Percentiles rank a stretch among this genome's conserved stretches.
These are phyloP conservation scores for Anthracocystis setariae DNA, from an alignment of 1,284 basidiomycete genomes.

Conservation along the genomic window DNA sequence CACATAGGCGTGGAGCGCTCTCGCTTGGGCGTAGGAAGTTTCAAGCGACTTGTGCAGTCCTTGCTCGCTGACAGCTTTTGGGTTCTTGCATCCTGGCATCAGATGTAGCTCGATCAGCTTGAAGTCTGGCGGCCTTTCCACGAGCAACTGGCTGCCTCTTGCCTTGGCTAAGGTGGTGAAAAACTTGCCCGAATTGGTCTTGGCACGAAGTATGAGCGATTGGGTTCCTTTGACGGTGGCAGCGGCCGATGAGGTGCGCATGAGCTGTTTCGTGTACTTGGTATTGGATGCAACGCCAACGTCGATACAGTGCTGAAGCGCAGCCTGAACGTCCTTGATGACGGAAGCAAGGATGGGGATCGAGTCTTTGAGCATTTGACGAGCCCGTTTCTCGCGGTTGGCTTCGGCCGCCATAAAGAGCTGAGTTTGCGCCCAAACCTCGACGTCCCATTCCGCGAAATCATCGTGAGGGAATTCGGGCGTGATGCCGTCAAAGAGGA, in stretches of 20 bases:
- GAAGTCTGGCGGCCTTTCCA: constrained; percentile 42
- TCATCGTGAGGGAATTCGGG: constrained; percentile 43
- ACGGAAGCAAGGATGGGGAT: constrained; percentile 21
- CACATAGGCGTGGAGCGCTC: constrained; percentile 38
- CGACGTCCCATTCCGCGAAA: constrained; percentile 41
- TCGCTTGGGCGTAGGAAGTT: constrained; percentile 51
- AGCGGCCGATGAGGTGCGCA: constrained; percentile 16
- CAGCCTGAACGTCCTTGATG: constrained; percentile 42
- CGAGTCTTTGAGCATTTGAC: constrained; percentile 40
- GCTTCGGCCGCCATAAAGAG: constrained; percentile 47
- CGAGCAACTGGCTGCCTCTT: constrained; percentile 48
- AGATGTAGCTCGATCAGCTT: constrained; percentile 52
- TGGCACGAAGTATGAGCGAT: constrained; percentile 48
- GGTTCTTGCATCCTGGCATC: constrained; percentile 48
- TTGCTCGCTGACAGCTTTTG: constrained; percentile 38
- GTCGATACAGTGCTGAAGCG: constrained; percentile 50
- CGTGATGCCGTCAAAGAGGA: constrained; percentile 36
- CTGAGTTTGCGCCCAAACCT: constrained; percentile 30
- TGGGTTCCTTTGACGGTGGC: constrained; percentile 33
- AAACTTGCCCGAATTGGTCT: constrained; percentile 54
- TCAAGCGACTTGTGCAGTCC: constrained; percentile 55
- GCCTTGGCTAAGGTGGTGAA: constrained; percentile 54
- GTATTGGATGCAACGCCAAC: constrained; percentile 49
- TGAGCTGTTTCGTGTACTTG: constrained; percentile 48
- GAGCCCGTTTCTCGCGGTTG: constrained; percentile 49